These are phyloP conservation scores for Halteria grandinella DNA, from an alignment of 73 alveolate genomes.

Conservation along the genomic window DNA sequence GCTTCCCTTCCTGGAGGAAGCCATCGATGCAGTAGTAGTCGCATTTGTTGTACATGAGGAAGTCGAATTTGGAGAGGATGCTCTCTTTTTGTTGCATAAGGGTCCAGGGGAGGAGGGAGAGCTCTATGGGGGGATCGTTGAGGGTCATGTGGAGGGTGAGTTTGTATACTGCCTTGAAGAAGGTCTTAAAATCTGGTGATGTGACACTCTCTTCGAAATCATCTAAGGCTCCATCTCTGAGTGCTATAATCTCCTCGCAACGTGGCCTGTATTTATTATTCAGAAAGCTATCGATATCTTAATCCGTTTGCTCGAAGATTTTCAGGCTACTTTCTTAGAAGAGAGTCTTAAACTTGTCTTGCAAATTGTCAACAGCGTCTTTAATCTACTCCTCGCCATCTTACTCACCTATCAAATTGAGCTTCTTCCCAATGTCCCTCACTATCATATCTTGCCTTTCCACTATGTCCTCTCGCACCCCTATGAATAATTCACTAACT, in stretches of 20 bases:
- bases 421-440: slow-evolving; percentile 7
- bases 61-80: slow-evolving; percentile 44
- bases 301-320: slow-evolving; percentile 29
- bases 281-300: neutral
- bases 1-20: slow-evolving; percentile 63
- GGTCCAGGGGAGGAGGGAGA: slow-evolving; percentile 9
- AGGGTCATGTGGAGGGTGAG: slow-evolving; percentile 50
- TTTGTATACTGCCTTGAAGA: slow-evolving; percentile 42
- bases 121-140: slow-evolving; percentile 60
- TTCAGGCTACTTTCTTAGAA: slow-evolving; percentile 50
- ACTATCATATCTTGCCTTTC: neutral
- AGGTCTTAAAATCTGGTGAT: slow-evolving; percentile 31
- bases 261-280: slow-evolving; percentile 24
- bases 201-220: slow-evolving; percentile 55
- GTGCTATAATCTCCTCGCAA: slow-evolving; percentile 1
- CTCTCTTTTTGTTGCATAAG: slow-evolving; percentile 6
- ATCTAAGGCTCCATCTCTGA: slow-evolving; percentile 35
- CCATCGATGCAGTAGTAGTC: slow-evolving; percentile 65
- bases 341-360: slow-evolving; percentile 25
- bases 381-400: neutral
- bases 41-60: slow-evolving; percentile 36
- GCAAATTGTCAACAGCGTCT: slow-evolving; percentile 22
- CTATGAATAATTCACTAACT: slow-evolving; percentile 43
- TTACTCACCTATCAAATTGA: slow-evolving; percentile 26
- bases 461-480: slow-evolving; percentile 17